These are phyloP conservation scores for Aeschynomene evenia DNA, from an alignment of 306 rosid species.

Conservation along the genomic window DNA sequence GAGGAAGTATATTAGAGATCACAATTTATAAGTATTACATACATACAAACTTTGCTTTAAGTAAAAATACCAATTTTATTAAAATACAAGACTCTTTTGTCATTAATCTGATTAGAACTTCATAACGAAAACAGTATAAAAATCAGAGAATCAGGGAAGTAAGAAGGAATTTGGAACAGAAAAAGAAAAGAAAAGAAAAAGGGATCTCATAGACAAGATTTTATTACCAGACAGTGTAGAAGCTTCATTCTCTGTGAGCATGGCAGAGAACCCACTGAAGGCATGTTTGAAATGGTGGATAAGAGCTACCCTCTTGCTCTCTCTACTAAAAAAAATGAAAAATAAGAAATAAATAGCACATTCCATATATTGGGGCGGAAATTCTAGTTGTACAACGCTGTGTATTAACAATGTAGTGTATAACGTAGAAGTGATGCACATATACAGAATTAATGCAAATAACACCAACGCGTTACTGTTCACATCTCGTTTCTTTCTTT, in stretches of 20 bases:
- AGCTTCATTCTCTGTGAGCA: conserved; percentile 85
- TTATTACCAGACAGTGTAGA: conserved; percentile 70
- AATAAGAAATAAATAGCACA: background rate
- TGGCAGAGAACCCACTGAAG: conserved; percentile 85
- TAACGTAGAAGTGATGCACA: too few species aligned
- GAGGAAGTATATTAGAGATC: too few species aligned
- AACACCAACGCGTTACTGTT: too few species aligned
- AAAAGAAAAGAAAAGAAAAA: conserved; percentile 14
- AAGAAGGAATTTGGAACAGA: conserved; percentile 10
- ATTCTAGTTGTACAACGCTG: too few species aligned
- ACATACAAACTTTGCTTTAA: too few species aligned
- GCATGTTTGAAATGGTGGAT: conserved; percentile 76
- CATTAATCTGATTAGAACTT: too few species aligned
- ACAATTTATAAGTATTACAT: too few species aligned
- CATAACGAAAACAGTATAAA: conserved; percentile 9
- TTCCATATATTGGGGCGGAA: background rate
- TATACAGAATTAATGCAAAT: too few species aligned
- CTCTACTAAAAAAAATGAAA: conserved; percentile 45
- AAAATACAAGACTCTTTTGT: too few species aligned
- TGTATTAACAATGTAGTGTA: too few species aligned
- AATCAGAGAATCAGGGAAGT: conserved; percentile 13
- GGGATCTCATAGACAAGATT: background rate
- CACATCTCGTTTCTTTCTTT: too few species aligned
- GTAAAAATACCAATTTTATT: too few species aligned
- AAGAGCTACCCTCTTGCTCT: conserved; percentile 53